These are phyloP conservation scores for Rubia peregrina DNA, from an alignment of 305 asterid species.

Conservation along the genomic window DNA sequence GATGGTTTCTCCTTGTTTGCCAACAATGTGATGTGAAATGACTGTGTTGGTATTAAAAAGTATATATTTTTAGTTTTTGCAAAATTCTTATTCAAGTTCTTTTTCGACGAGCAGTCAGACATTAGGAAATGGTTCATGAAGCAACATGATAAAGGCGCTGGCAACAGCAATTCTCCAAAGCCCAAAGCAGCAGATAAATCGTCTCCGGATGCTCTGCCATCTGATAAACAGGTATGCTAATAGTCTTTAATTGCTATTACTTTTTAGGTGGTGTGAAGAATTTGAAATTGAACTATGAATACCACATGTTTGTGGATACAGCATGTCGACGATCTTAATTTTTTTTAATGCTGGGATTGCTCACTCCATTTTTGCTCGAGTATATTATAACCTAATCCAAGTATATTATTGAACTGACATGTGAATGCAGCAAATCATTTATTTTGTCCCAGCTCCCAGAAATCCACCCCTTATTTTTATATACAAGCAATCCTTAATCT, in stretches of 20 bases:
- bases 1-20: constrained; percentile 1
- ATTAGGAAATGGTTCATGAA: constrained; percentile 93
- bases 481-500: background rate
- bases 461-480: background rate
- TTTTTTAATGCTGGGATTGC: background rate
- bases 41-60: background rate
- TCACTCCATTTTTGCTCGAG: background rate
- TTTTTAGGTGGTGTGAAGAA: background rate
- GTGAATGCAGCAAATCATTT: background rate
- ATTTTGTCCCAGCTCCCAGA: background rate
- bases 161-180: constrained; percentile 44
- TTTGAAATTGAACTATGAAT: background rate
- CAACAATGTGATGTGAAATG: background rate
- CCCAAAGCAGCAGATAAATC: constrained; percentile 27
- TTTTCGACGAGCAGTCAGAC: constrained; percentile 52
- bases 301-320: background rate
- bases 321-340: background rate
- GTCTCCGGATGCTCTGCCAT: constrained; percentile 22
- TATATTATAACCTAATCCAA: background rate
- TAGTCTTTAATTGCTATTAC: background rate
- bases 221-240: constrained; percentile 40
- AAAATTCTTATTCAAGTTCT: constrained; percentile 11
- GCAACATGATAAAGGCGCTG: constrained; percentile 53
- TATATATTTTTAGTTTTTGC: background rate
- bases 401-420: background rate